Percentiles rank a stretch among this genome's conserved stretches.
Evolutionary conservation across 768 basidiomycete genomes (phyloP).

Genomic region (Polyporus arcularius): DNA sequence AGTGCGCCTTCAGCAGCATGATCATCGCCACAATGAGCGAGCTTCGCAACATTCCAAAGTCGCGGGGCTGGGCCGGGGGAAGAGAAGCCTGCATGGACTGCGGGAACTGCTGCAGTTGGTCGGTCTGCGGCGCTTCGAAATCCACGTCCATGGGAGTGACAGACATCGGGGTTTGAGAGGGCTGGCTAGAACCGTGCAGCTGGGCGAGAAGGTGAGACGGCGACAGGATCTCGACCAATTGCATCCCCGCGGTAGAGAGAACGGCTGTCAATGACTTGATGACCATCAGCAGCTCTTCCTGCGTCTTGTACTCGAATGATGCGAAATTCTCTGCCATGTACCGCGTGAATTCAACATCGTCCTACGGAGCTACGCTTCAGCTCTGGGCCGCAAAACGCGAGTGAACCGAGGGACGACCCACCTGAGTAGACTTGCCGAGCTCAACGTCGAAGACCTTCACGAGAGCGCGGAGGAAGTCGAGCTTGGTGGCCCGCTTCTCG

Average conservation of each 20-base stretch:
- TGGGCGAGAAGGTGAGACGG: slow-evolving; percentile 71
- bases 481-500: slow-evolving; percentile 83
- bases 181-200: slow-evolving; percentile 40
- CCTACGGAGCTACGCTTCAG: slow-evolving; percentile 39
- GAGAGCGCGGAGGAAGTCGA: slow-evolving; percentile 85
- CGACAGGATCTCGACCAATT: slow-evolving; percentile 72
- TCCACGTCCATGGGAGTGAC: slow-evolving; percentile 6
- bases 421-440: slow-evolving; percentile 58
- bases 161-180: background rate
- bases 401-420: slow-evolving; percentile 25
- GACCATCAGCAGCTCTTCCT: slow-evolving; percentile 88
- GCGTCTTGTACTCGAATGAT: slow-evolving; percentile 90
- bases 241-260: slow-evolving; percentile 79
- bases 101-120: background rate
- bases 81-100: background rate
- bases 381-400: background rate
- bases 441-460: slow-evolving; percentile 82
- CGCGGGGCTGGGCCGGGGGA: slow-evolving; percentile 19
- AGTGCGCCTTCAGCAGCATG: slow-evolving; percentile 83
- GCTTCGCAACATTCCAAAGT: slow-evolving; percentile 49
- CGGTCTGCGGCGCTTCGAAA: background rate
- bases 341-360: slow-evolving; percentile 82
- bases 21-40: slow-evolving; percentile 83
- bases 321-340: slow-evolving; percentile 97
- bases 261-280: slow-evolving; percentile 76